A percentile compares a stretch with the other conserved stretches of the same genome.
phyloP scores from a whole-genome alignment of 2,329 filamentous ascomycete species.

The Chaetomiaceae sp. region DNA sequence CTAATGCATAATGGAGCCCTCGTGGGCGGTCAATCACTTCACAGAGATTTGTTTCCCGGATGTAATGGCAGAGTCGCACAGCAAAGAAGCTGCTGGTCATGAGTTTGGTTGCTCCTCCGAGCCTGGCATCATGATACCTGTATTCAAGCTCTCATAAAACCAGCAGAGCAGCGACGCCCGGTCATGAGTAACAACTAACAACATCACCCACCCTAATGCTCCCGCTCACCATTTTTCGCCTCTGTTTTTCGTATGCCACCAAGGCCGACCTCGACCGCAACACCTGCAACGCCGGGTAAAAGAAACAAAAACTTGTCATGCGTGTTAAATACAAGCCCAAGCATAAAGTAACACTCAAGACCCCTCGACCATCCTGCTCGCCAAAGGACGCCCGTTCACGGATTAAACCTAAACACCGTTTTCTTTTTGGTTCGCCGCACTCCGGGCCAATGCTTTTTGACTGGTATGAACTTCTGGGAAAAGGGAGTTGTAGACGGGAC shows the following conservation, averaged over 20 bases:
- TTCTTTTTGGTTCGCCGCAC: constrained; percentile 12
- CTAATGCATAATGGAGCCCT: constrained; percentile 7
- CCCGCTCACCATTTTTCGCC: constrained; percentile 1
- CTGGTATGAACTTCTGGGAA: not conserved
- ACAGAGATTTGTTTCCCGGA: no score
- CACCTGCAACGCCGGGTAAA: constrained; percentile 5
- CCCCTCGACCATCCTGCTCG: not conserved
- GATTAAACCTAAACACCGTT: not conserved
- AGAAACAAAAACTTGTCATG: not conserved
- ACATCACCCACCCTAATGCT: not conserved
- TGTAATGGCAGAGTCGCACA: no score
- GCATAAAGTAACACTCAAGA: not conserved
- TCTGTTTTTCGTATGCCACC: not conserved
- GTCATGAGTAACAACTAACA: not conserved
- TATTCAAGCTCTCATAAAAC: not conserved
- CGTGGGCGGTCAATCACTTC: not conserved
- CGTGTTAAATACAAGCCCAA: constrained; percentile 4
- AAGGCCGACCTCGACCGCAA: not conserved
- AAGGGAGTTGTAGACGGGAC: not conserved
- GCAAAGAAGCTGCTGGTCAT: no score
- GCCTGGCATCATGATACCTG: not conserved
- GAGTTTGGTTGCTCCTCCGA: no score
- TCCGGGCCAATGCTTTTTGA: constrained; percentile 5
- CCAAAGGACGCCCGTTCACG: not conserved
- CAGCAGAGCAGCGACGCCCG: not conserved